Percentiles rank a stretch among this genome's conserved stretches.
Conservation (phyloP, 441 rosid genomes). For the Erysimum pusillum region DNA sequence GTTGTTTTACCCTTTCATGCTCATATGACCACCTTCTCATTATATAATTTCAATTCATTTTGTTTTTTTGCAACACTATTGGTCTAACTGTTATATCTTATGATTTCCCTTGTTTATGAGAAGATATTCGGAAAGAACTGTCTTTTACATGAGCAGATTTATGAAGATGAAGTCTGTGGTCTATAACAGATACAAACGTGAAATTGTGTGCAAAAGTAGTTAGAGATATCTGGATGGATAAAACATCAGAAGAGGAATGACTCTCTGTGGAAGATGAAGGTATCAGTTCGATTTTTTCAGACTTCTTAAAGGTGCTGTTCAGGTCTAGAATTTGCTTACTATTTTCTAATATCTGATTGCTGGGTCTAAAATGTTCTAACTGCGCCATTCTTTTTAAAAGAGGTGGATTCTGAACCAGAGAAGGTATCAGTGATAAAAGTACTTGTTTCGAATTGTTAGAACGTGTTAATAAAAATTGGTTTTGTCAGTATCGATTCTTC, state of each 20-base stretch:
- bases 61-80: background rate
- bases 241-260: background rate
- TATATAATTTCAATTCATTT: background rate
- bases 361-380: background rate
- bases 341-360: background rate
- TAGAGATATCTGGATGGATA: slow-evolving; percentile 4
- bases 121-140: background rate
- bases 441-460: background rate
- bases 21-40: background rate
- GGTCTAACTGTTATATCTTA: background rate
- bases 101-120: background rate
- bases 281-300: background rate
- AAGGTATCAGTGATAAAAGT: background rate
- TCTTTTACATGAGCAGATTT: background rate
- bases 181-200: slow-evolving; percentile 13
- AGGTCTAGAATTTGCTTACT: background rate
- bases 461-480: background rate
- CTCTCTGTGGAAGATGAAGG: background rate
- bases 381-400: background rate
- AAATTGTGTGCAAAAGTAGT: background rate
- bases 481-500: background rate
- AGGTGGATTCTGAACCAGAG: slow-evolving; percentile 7
- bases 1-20: slow-evolving; percentile 14
- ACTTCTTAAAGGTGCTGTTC: background rate
- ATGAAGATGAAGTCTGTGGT: background rate